Conservation (phyloP, 768 basidiomycete genomes). For the Neoboletus magnificus region DNA sequence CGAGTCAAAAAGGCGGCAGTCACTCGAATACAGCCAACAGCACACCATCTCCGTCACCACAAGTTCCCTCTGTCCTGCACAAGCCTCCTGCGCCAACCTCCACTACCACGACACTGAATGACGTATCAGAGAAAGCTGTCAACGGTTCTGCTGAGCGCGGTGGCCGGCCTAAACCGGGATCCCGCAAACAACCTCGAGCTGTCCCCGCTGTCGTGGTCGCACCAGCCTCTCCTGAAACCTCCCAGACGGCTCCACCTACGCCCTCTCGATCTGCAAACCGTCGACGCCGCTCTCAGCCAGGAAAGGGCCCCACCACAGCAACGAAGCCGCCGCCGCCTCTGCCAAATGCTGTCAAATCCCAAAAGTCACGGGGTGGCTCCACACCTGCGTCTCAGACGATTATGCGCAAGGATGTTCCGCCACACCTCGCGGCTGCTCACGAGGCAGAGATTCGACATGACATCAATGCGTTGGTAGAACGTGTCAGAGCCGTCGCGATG, state of each 20-base stretch:
- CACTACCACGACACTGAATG: conserved; percentile 17
- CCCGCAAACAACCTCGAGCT: conserved; percentile 21
- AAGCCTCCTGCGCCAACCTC: conserved; percentile 17
- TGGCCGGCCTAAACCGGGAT: conserved; percentile 19
- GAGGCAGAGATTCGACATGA: conserved; percentile 53
- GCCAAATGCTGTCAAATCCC: conserved; percentile 29
- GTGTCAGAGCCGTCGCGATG: conserved; percentile 71
- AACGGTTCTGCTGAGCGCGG: conserved; percentile 20
- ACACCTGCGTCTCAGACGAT: conserved; percentile 27
- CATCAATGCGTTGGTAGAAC: conserved; percentile 76
- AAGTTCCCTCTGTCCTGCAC: conserved; percentile 7
- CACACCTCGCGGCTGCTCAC: conserved; percentile 44
- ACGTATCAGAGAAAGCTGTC: conserved; percentile 22
- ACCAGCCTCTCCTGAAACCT: conserved; percentile 19
- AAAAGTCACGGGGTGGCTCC: conserved; percentile 31
- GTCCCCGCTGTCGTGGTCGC: conserved; percentile 21
- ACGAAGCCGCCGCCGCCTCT: conserved; percentile 15
- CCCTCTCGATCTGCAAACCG: conserved; percentile 45
- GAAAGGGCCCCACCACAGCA: conserved; percentile 22
- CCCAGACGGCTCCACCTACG: conserved; percentile 27
- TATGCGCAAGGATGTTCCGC: conserved; percentile 53
- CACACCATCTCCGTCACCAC: conserved; percentile 19
- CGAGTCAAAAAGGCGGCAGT: conserved; percentile 21
- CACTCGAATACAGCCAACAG: conserved; percentile 19
- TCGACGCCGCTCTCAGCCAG: conserved; percentile 47